Evolutionary conservation across 768 basidiomycete species (phyloP).

Genomic region (Lactarius evosmus): DNA sequence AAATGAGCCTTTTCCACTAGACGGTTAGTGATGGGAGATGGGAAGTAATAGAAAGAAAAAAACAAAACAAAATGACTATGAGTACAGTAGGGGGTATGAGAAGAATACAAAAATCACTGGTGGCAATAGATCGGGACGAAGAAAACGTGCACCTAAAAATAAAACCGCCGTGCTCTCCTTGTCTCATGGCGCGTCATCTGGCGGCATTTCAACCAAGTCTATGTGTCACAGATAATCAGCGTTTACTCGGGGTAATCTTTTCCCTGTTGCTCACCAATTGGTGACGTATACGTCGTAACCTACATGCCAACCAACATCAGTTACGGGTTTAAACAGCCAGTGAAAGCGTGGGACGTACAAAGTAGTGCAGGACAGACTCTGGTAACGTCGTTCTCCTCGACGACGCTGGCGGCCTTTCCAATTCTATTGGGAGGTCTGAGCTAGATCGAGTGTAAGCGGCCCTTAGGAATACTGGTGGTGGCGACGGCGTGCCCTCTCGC

Average conservation of each 20-base stretch:
- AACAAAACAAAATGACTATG: neutral
- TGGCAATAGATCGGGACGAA: neutral
- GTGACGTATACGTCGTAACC: conserved; percentile 41
- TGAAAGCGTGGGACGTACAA: conserved; percentile 30
- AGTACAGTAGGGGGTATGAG: conserved; percentile 5
- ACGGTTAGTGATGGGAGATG: neutral
- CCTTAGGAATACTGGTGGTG: neutral
- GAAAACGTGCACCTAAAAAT: neutral
- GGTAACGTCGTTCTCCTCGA: conserved; percentile 17
- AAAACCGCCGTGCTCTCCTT: neutral
- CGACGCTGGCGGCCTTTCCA: neutral
- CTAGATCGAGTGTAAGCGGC: neutral
- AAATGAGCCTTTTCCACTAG: no score
- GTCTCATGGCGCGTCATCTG: conserved; percentile 1
- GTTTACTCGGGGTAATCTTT: neutral
- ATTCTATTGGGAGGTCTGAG: conserved; percentile 7
- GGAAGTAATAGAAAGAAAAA: neutral
- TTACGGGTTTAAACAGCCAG: neutral
- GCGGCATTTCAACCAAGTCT: conserved; percentile 20
- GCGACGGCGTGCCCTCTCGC: conserved; percentile 5
- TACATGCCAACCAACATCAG: conserved; percentile 19
- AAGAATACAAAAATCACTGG: neutral
- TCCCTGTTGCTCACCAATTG: conserved; percentile 34
- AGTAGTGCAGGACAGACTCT: conserved; percentile 32
- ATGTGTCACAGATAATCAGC: neutral